Base-by-base conservation (phyloP, 2,329 filamentous ascomycete species). In the Fusarium bulbicola region DNA sequence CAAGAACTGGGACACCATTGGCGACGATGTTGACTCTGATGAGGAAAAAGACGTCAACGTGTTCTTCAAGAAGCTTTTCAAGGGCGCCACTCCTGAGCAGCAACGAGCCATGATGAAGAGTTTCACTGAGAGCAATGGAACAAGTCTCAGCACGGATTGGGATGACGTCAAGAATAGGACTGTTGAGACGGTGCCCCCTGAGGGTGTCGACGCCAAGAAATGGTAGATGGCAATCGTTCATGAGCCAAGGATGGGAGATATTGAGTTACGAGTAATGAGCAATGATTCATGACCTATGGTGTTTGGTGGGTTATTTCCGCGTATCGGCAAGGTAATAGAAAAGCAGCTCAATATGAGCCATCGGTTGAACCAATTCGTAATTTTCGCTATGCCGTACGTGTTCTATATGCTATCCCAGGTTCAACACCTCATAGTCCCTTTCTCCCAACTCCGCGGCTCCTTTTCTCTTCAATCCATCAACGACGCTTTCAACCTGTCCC, bases 51-150 rank as follows among this genome's bases (percentile, higher is more conserved):
- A 92, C 34, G 90, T 95, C 14, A 92, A 97, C 76, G 80, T 82
- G 16, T 98, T 98, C 84, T 99, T 99, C 86, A 96, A 97, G 86
- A 91, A 92, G 78, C 86, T 99, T 4, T 98, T 95, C 84, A 90
- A 92, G 71, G 86, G 85, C 40, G 91, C 94, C 0, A 91, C 92
- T 54, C 90, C 92, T 0, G 95, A 99, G 76, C 93, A 94, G 66
- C 91, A 91, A 79, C 90, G 95, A 5, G 96, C 96, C 14, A 99
- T 99, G 96, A 94, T 97, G 90, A 99, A 99, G 89, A 97, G 94
- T 79, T 98, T 94, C 79, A 87, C 91, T 20, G 95, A 99, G 86
- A 98, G 95, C 82, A 96, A 97, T 76, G 96, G 96, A 9, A 99
- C 96, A 0, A 89, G 93, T 6, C 84, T 99, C 56, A 98, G 94